phyloP scores from a whole-genome alignment of 2,329 filamentous ascomycete species.

The Apiospora malaysiana region DNA sequence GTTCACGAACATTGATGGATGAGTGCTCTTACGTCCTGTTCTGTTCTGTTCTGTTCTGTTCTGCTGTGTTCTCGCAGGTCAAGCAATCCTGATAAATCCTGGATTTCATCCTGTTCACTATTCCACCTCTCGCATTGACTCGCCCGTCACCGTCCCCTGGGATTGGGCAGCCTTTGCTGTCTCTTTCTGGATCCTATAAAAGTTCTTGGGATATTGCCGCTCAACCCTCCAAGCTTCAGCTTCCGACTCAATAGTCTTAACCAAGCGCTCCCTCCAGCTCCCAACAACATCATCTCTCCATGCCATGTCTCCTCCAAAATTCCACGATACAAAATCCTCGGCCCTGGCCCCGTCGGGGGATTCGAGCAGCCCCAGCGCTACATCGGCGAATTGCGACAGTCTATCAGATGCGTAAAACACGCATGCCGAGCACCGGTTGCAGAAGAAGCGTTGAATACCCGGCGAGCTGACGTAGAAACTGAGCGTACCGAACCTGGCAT shows the following conservation, averaged over 20 bases:
- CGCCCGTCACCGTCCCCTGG: background rate
- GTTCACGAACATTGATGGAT: too few relatives aligned
- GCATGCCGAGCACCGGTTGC: slow-evolving; percentile 51
- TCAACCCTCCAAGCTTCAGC: slow-evolving; percentile 43
- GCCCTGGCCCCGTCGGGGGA: slow-evolving; percentile 51
- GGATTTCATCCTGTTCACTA: too few relatives aligned
- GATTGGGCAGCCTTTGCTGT: slow-evolving; percentile 17
- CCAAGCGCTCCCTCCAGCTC: slow-evolving; percentile 47
- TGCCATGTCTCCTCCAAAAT: slow-evolving; percentile 40
- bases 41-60: too few relatives aligned
- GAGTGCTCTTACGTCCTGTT: too few relatives aligned
- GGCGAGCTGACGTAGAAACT: slow-evolving; percentile 49
- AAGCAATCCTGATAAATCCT: too few relatives aligned
- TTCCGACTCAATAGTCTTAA: slow-evolving; percentile 39
- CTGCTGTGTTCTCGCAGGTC: too few relatives aligned
- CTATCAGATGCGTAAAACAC: slow-evolving; percentile 52
- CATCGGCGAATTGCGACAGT: slow-evolving; percentile 46
- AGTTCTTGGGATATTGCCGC: slow-evolving; percentile 42
- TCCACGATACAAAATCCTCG: slow-evolving; percentile 51
- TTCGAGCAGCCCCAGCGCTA: slow-evolving; percentile 52
- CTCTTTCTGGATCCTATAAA: slow-evolving; percentile 35
- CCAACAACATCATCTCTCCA: slow-evolving; percentile 44
- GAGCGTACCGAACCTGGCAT: slow-evolving; percentile 49
- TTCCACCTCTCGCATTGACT: too few relatives aligned
- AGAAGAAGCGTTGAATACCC: slow-evolving; percentile 55